These are phyloP conservation scores for Dentiscutata heterogama DNA, from an alignment of 371 early-diverging fungal genomes.

Conservation along the genomic window DNA sequence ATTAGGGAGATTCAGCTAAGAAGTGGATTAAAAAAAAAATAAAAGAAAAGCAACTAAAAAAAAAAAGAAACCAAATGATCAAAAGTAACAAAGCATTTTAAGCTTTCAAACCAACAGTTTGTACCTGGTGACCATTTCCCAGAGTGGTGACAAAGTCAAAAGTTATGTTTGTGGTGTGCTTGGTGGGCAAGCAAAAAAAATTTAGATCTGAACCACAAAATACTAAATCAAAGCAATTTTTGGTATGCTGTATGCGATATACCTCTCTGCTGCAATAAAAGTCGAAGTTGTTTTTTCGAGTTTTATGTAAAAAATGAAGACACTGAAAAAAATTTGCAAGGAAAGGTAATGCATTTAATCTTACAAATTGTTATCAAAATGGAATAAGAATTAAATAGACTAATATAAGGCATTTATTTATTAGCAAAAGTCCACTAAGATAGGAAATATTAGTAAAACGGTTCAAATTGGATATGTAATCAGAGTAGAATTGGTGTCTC, in stretches of 20 bases:
- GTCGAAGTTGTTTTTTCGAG: neutral
- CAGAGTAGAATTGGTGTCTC: too few species aligned
- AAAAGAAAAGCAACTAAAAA: neutral
- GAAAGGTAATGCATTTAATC: too few species aligned
- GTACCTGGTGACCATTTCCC: neutral
- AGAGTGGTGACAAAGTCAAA: neutral
- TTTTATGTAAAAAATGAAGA: neutral
- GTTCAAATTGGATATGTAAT: too few species aligned
- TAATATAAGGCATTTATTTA: too few species aligned
- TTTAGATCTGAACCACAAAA: neutral
- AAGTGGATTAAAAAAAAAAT: neutral
- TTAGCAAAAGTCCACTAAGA: too few species aligned
- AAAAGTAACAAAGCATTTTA: conserved; percentile 8
- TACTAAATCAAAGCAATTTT: neutral
- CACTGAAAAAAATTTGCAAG: too few species aligned
- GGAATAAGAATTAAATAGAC: too few species aligned
- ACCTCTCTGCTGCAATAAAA: neutral
- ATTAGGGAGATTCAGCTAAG: neutral
- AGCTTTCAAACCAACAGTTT: neutral
- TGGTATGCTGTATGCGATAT: neutral
- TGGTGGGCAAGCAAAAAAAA: neutral
- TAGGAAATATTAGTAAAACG: too few species aligned
- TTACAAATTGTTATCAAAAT: too few species aligned
- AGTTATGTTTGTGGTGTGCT: neutral
- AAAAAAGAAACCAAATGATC: neutral